phyloP scores from a whole-genome alignment of 345 rosid genomes.

The Pseudoturritis turrita region DNA sequence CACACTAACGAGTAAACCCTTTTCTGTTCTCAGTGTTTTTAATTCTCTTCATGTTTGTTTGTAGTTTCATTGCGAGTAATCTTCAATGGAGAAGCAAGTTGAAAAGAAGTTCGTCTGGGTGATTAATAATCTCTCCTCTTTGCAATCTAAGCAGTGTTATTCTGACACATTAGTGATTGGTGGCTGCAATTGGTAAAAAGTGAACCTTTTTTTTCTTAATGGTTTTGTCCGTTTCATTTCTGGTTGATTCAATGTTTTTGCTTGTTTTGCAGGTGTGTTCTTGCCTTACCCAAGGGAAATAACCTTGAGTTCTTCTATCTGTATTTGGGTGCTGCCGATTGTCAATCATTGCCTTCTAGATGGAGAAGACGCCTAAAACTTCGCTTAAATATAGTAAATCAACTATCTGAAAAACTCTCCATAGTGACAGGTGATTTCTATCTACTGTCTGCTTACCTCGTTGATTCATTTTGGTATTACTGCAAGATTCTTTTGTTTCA shows the following conservation, averaged over 20 bases:
- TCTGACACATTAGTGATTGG: not conserved
- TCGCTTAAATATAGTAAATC: conserved; percentile 57
- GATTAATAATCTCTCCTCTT: not conserved
- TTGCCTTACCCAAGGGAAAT: conserved; percentile 58
- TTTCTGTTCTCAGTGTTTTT: no score
- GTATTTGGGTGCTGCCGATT: conserved; percentile 61
- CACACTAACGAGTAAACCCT: no score
- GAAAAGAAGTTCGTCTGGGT: not conserved
- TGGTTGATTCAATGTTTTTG: not conserved
- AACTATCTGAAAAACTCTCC: conserved; percentile 16
- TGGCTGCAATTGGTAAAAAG: not conserved
- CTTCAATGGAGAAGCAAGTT: not conserved
- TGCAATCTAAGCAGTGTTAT: not conserved
- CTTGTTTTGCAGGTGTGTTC: conserved; percentile 45
- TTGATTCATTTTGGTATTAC: no score
- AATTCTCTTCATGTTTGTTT: no score
- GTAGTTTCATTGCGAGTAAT: not conserved
- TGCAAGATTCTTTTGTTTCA: no score
- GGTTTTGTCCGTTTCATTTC: no score
- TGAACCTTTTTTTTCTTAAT: no score
- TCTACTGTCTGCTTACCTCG: no score
- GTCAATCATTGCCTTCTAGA: conserved; percentile 53
- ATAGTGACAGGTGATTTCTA: not conserved
- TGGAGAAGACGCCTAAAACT: conserved; percentile 77
- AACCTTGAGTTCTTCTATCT: conserved; percentile 55